These are phyloP conservation scores for Acorus gramineus DNA, from an alignment of 106 monocot species.

Conservation along the genomic window DNA sequence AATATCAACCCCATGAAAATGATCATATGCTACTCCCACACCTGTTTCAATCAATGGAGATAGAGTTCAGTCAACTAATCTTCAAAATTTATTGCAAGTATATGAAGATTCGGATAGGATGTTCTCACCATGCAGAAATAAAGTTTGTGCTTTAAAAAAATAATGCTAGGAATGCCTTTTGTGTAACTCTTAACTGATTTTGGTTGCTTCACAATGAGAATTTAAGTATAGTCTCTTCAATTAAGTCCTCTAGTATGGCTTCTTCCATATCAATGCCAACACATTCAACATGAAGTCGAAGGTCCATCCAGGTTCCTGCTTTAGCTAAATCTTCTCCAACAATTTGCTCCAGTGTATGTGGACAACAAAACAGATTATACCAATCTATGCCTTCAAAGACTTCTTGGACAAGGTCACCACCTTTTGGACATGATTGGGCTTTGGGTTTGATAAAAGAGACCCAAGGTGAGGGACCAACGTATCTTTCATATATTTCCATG, in stretches of 20 bases:
- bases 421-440: conserved; percentile 19
- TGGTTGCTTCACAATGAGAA: conserved; percentile 17
- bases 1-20: no score
- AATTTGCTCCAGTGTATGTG: conserved; percentile 43
- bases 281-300: conserved; percentile 28
- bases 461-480: conserved; percentile 29
- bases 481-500: conserved; percentile 32
- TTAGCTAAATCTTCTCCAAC: conserved; percentile 42
- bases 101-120: no score
- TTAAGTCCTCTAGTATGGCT: conserved; percentile 39
- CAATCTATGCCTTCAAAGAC: conserved; percentile 33
- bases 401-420: conserved; percentile 29
- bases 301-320: conserved; percentile 43
- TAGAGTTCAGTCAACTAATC: no score
- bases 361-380: conserved; percentile 21
- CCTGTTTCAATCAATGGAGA: no score
- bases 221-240: conserved; percentile 67
- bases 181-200: background rate
- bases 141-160: no score
- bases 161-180: no score
- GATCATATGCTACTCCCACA: no score
- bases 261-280: conserved; percentile 24
- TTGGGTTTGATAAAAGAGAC: conserved; percentile 22
- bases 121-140: no score
- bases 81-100: no score